phyloP scores from a whole-genome alignment of 176 grass and related monocot genomes.

The Raddia distichophylla region DNA sequence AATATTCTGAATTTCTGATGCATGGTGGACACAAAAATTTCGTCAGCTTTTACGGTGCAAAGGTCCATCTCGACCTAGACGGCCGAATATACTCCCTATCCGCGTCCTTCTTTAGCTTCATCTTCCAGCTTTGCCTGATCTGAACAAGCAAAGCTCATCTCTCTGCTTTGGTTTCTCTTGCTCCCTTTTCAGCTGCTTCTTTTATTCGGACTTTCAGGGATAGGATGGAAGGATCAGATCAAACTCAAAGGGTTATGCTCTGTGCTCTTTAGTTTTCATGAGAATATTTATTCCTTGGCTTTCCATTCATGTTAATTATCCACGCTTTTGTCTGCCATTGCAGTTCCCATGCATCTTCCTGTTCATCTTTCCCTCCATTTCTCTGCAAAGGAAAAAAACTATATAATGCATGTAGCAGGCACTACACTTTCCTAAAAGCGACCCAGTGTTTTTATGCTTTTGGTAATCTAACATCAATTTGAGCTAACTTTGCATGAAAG shows the following conservation, averaged over 20 bases:
- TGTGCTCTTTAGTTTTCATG: background rate
- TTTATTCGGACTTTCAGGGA: background rate
- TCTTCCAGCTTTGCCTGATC: background rate
- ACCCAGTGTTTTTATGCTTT: background rate
- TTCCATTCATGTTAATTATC: background rate
- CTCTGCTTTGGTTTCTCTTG: background rate
- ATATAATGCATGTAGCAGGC: too few relatives aligned
- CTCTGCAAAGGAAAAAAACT: background rate
- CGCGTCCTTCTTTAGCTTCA: too few relatives aligned
- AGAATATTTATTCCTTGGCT: slow-evolving; percentile 11
- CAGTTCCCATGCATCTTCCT: background rate
- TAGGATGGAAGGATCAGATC: too few relatives aligned
- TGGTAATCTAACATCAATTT: background rate
- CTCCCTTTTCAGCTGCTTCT: background rate
- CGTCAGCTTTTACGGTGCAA: too few relatives aligned
- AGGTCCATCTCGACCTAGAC: too few relatives aligned
- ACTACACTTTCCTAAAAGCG: background rate
- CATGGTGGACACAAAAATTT: too few relatives aligned
- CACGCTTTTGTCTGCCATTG: background rate
- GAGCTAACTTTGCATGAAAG: background rate
- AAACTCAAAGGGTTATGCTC: background rate
- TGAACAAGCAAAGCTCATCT: background rate
- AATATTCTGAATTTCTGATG: too few relatives aligned
- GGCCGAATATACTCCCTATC: too few relatives aligned
- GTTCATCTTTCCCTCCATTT: background rate